Evolutionary conservation across 2,329 filamentous ascomycete species (phyloP).

Genomic region (Penicillium paneum): DNA sequence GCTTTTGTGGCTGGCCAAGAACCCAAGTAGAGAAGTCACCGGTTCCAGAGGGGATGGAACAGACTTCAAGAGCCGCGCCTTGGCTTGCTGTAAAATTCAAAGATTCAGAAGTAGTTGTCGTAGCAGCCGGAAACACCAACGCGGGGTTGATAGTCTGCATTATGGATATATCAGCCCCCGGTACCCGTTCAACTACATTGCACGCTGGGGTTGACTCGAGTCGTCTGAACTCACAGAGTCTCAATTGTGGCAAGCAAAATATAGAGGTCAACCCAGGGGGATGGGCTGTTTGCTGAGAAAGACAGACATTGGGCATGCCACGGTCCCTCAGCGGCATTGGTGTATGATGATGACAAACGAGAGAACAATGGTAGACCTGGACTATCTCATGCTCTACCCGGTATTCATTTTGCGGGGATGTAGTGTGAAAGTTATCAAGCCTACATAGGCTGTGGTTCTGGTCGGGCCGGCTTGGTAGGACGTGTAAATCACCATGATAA

Average conservation of each 20-base stretch:
- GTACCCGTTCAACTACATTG: neutral
- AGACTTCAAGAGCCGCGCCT: neutral
- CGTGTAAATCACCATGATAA: too few relatives aligned
- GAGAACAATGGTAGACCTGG: too few relatives aligned
- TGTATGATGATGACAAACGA: too few relatives aligned
- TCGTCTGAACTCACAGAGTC: neutral
- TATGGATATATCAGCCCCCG: neutral
- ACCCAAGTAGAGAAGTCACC: too few relatives aligned
- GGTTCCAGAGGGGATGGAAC: neutral
- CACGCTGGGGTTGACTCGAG: neutral
- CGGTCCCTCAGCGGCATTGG: too few relatives aligned
- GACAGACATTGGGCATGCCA: too few relatives aligned
- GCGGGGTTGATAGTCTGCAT: neutral
- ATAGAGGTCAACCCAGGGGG: neutral
- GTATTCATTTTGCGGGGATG: neutral
- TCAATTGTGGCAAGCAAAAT: neutral
- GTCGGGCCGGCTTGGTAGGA: neutral
- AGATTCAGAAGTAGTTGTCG: neutral
- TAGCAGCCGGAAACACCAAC: neutral
- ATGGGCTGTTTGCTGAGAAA: too few relatives aligned
- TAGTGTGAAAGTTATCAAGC: neutral
- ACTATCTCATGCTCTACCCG: neutral
- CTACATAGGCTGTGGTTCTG: neutral
- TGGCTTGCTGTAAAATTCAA: neutral
- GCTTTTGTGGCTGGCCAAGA: neutral